A percentile compares a stretch with the other conserved stretches of the same genome.
phyloP scores from a whole-genome alignment of 2,329 filamentous ascomycete genomes.

The Diaporthe longicolla region DNA sequence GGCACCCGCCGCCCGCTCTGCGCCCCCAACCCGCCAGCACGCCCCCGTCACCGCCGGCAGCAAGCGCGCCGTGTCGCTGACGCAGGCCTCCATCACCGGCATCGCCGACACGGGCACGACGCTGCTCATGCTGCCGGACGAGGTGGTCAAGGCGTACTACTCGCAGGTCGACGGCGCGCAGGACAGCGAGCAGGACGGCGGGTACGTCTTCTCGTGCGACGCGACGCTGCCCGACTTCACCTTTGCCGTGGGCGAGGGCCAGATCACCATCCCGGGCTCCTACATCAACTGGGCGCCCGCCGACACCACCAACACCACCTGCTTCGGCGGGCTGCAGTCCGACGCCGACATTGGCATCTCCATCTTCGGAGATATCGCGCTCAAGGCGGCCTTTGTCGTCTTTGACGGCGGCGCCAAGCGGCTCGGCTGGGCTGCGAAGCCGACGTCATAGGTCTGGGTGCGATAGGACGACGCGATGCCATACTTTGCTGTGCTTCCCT shows the following conservation, averaged over 20 bases:
- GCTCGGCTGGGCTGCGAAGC: slow-evolving; percentile 57
- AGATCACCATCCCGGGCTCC: slow-evolving; percentile 59
- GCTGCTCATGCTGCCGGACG: slow-evolving; percentile 61
- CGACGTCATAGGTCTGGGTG: slow-evolving; percentile 32
- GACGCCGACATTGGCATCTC: slow-evolving; percentile 47
- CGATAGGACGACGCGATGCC: background rate
- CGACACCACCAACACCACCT: slow-evolving; percentile 45
- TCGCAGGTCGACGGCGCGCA: slow-evolving; percentile 56
- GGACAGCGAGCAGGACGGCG: slow-evolving; percentile 52
- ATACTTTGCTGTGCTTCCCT: background rate
- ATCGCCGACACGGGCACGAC: slow-evolving; percentile 67
- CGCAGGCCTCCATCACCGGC: slow-evolving; percentile 48
- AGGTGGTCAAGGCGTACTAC: slow-evolving; percentile 61
- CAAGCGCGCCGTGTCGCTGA: slow-evolving; percentile 46
- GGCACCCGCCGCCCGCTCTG: background rate
- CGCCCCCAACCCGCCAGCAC: slow-evolving; percentile 35
- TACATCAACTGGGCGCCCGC: slow-evolving; percentile 54
- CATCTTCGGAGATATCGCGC: slow-evolving; percentile 50
- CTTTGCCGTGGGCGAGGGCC: slow-evolving; percentile 57
- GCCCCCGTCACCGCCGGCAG: slow-evolving; percentile 17
- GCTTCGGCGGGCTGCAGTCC: slow-evolving; percentile 54
- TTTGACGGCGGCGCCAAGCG: slow-evolving; percentile 53
- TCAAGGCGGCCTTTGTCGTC: slow-evolving; percentile 51
- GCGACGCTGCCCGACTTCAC: slow-evolving; percentile 58
- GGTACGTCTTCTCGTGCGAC: slow-evolving; percentile 61